These are phyloP conservation scores for Pseudonitzschia pungens DNA, from an alignment of 108 stramenopile species.

Conservation along the genomic window DNA sequence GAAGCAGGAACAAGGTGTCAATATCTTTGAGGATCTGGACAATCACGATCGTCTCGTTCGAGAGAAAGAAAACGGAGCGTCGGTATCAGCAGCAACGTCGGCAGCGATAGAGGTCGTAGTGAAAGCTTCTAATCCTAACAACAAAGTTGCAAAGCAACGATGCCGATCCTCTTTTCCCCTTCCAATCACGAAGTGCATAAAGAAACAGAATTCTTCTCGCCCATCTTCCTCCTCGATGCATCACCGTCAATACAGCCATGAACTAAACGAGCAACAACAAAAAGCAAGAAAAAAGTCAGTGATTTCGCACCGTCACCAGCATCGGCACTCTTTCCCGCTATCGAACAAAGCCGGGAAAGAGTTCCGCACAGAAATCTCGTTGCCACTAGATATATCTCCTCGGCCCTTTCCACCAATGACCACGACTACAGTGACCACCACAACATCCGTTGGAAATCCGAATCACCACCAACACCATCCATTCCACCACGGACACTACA, in stretches of 20 bases:
- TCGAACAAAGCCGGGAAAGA: background rate
- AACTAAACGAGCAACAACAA: background rate
- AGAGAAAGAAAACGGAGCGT: background rate
- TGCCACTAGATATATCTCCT: background rate
- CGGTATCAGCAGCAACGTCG: background rate
- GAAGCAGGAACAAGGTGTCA: constrained; percentile 17
- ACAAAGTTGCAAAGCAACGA: background rate
- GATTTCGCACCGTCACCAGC: background rate
- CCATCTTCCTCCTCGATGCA: background rate
- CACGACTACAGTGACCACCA: background rate
- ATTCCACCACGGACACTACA: constrained; percentile 1
- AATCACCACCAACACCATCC: constrained; percentile 6
- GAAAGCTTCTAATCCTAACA: background rate
- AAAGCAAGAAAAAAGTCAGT: background rate
- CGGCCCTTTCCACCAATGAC: background rate
- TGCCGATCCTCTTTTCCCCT: background rate
- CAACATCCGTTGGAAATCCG: background rate
- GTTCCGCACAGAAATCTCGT: background rate
- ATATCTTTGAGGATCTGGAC: constrained; percentile 31
- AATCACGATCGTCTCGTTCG: background rate
- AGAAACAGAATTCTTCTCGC: background rate
- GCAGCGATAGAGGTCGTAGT: background rate
- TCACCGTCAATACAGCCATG: background rate
- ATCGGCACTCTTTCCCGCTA: background rate
- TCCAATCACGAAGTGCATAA: constrained; percentile 1